Conservation (phyloP, 371 early-diverging fungal genomes). For the Phascolomyces articulosus region DNA sequence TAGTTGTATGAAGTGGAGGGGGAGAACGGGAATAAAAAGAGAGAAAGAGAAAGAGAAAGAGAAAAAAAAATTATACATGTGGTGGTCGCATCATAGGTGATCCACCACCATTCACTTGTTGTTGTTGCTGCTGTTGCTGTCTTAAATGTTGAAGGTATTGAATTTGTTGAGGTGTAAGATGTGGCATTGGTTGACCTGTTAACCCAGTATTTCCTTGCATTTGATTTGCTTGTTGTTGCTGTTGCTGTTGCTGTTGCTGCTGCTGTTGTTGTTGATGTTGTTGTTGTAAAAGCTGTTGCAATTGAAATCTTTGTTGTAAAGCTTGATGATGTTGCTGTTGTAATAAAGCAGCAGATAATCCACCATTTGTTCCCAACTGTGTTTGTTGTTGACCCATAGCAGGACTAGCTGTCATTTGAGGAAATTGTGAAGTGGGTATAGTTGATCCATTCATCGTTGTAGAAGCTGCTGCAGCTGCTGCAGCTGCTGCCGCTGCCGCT, state of each 20-base stretch:
- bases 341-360: constrained; percentile 11
- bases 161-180: not conserved
- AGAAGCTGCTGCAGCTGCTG: constrained; percentile 11
- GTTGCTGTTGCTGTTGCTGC: constrained; percentile 9
- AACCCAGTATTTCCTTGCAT: no score
- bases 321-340: constrained; percentile 16
- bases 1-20: no score
- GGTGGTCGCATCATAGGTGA: not conserved
- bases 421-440: constrained; percentile 7
- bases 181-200: not conserved
- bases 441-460: constrained; percentile 10
- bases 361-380: not conserved
- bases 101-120: not conserved
- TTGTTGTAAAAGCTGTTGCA: constrained; percentile 13
- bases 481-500: constrained; percentile 15
- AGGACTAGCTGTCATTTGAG: constrained; percentile 6
- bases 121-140: not conserved
- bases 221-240: not conserved
- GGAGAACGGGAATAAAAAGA: no score
- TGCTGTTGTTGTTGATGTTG: constrained; percentile 15
- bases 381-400: constrained; percentile 1
- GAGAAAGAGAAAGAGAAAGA: no score
- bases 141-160: not conserved
- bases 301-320: constrained; percentile 15
- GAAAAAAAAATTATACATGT: not conserved